A percentile compares a stretch with the other conserved stretches of the same genome.
These are phyloP conservation scores for Eucalyptus leucophloia DNA, from an alignment of 345 rosid species.

Conservation along the genomic window DNA sequence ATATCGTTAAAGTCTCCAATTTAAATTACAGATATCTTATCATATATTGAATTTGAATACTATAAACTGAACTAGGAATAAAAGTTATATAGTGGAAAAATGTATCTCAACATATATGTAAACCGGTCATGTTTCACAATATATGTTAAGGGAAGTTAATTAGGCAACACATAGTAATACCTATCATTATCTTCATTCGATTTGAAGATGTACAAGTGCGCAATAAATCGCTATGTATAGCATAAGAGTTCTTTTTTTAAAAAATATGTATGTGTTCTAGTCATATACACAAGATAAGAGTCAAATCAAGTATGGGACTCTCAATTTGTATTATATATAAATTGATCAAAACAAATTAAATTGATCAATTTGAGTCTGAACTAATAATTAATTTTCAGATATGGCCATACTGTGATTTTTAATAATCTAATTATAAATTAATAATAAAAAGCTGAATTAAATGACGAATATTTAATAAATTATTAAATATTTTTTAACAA, in stretches of 20 bases:
- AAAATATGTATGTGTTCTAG: no score
- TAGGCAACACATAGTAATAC: not conserved
- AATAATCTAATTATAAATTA: not conserved
- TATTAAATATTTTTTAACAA: not conserved
- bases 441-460: not conserved
- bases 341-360: not conserved
- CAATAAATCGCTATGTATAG: not conserved
- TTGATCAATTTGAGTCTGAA: fast-evolving
- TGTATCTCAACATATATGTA: not conserved
- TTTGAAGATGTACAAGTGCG: not conserved
- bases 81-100: not conserved
- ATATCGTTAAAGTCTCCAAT: not conserved
- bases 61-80: not conserved
- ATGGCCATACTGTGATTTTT: not conserved
- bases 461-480: not conserved
- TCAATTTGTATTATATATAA: not conserved
- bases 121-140: not conserved
- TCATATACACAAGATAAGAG: fast-evolving
- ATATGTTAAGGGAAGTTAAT: not conserved
- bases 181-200: not conserved
- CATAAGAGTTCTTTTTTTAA: no score
- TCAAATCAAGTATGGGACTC: fast-evolving
- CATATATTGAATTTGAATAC: not conserved
- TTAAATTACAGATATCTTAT: not conserved
- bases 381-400: not conserved